phyloP scores from a whole-genome alignment of 2,329 filamentous ascomycete species.

The Fusarium oxysporum region DNA sequence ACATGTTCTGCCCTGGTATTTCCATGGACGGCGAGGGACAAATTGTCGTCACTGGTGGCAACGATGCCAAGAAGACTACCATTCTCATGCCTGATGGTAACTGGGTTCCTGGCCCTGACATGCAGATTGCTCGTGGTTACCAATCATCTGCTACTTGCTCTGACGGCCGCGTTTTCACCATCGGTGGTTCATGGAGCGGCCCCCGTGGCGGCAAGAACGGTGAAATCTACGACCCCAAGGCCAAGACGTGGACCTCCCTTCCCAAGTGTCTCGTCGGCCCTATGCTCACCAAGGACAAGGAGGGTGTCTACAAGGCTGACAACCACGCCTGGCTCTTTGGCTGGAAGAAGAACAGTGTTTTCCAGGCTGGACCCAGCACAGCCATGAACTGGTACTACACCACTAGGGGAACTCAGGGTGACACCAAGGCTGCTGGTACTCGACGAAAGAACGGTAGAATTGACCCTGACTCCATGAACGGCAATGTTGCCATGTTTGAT shows the following conservation, averaged over 20 bases:
- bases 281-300: slow-evolving; percentile 57
- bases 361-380: slow-evolving; percentile 65
- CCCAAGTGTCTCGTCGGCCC: slow-evolving; percentile 55
- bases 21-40: slow-evolving; percentile 60
- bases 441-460: slow-evolving; percentile 49
- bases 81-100: slow-evolving; percentile 53
- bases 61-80: slow-evolving; percentile 60
- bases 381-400: slow-evolving; percentile 68
- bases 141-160: slow-evolving; percentile 34
- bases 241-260: slow-evolving; percentile 24
- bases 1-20: slow-evolving; percentile 70
- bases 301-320: slow-evolving; percentile 57
- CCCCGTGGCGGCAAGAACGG: slow-evolving; percentile 30
- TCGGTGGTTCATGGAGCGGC: slow-evolving; percentile 39
- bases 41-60: slow-evolving; percentile 67
- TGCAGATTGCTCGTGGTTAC: slow-evolving; percentile 34
- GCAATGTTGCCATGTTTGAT: slow-evolving; percentile 68
- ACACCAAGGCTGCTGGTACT: slow-evolving; percentile 38
- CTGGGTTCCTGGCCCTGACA: slow-evolving; percentile 31
- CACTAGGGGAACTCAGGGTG: slow-evolving; percentile 39
- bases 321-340: slow-evolving; percentile 48
- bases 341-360: slow-evolving; percentile 60
- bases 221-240: slow-evolving; percentile 33
- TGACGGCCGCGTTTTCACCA: slow-evolving; percentile 35
- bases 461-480: slow-evolving; percentile 64